phyloP scores from a whole-genome alignment of 371 early-diverging fungal genomes.

The Mortierella sp. region DNA sequence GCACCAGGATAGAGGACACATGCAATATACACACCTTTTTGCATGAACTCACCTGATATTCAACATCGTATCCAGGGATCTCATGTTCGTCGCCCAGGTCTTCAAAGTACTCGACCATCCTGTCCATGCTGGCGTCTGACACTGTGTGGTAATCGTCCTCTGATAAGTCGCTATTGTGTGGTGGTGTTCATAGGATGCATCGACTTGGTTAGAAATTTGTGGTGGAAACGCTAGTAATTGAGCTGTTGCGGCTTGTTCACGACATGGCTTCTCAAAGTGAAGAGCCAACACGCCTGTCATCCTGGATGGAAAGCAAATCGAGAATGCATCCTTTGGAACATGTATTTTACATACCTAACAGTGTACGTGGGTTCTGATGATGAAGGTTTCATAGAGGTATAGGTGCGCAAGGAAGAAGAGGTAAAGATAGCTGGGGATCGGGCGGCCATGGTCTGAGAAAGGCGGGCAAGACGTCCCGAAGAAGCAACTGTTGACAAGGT shows the following conservation, averaged over 20 bases:
- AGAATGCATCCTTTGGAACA: not conserved
- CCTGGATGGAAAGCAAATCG: not conserved
- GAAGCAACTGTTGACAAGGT: not conserved
- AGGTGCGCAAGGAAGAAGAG: constrained; percentile 6
- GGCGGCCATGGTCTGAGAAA: not conserved
- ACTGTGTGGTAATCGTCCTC: constrained; percentile 76
- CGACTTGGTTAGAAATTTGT: not conserved
- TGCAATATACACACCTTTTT: constrained; percentile 43
- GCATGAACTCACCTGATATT: constrained; percentile 78
- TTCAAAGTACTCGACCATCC: constrained; percentile 82
- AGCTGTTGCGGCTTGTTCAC: not conserved
- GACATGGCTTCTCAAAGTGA: too few relatives aligned
- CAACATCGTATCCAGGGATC: constrained; percentile 83
- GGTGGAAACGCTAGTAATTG: not conserved
- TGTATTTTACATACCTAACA: constrained; percentile 30
- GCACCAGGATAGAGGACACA: not conserved
- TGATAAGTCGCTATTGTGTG: constrained; percentile 61
- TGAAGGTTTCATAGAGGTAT: constrained; percentile 15
- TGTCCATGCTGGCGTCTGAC: constrained; percentile 80
- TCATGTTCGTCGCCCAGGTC: constrained; percentile 82
- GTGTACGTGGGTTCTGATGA: constrained; percentile 25
- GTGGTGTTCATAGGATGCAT: not conserved
- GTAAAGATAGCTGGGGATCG: not conserved
- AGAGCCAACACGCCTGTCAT: not conserved
- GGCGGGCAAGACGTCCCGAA: not conserved